Conservation (phyloP, 177 flowering plant genomes). For the Tripterygium wilfordii region DNA sequence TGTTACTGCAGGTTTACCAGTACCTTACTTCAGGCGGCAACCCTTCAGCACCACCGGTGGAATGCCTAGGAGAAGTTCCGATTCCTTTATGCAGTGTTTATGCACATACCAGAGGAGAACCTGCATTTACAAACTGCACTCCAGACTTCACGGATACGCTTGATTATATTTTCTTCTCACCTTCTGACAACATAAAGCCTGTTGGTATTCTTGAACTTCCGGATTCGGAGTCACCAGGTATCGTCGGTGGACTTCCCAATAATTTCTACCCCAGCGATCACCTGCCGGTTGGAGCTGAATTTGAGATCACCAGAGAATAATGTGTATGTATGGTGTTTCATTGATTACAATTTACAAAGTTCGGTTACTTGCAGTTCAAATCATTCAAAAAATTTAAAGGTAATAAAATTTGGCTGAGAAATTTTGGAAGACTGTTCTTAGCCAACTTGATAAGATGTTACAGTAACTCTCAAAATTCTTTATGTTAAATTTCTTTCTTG, state of each 20-base stretch:
- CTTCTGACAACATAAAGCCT: constrained; percentile 48
- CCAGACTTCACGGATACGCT: constrained; percentile 88
- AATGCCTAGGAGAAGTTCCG: constrained; percentile 41
- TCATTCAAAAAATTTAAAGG: too few relatives aligned
- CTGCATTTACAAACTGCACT: constrained; percentile 84
- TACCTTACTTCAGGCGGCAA: constrained; percentile 58
- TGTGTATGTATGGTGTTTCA: too few relatives aligned
- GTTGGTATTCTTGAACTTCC: constrained; percentile 80
- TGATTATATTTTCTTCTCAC: constrained; percentile 79
- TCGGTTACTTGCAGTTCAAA: too few relatives aligned
- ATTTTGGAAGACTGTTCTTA: too few relatives aligned
- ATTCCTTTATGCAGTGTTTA: constrained; percentile 64
- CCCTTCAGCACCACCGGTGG: constrained; percentile 10
- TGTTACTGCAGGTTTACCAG: constrained; percentile 65
- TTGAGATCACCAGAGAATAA: constrained; percentile 35
- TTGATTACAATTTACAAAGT: too few relatives aligned
- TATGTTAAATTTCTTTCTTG: too few relatives aligned
- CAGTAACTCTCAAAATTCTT: too few relatives aligned
- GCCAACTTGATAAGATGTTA: too few relatives aligned
- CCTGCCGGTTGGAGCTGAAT: constrained; percentile 85
- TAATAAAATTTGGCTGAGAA: too few relatives aligned
- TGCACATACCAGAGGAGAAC: constrained; percentile 69
- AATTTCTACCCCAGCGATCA: constrained; percentile 90
- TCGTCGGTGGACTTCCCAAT: constrained; percentile 84
- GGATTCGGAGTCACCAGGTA: constrained; percentile 48